Conservation (phyloP, 768 basidiomycete species). For the Lentinula sp. region DNA sequence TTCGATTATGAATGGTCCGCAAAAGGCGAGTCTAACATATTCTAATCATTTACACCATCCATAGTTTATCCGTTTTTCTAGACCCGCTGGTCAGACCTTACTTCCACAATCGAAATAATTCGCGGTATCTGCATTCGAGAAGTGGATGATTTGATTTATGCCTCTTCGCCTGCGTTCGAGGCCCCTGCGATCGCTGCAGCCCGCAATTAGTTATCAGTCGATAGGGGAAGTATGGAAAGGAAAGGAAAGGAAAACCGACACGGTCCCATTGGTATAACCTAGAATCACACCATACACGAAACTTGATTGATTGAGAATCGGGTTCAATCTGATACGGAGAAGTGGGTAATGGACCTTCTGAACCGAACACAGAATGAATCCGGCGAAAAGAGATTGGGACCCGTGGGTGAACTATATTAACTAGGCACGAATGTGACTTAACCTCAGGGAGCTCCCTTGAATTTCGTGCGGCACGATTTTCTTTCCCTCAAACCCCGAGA, state of each 20-base stretch:
- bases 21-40: neutral
- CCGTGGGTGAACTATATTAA: neutral
- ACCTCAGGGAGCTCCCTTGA: neutral
- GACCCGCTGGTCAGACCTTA: neutral
- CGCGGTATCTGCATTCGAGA: neutral
- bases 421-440: neutral
- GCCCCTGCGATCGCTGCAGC: neutral
- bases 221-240: neutral
- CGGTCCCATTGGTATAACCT: no score
- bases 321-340: neutral
- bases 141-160: neutral
- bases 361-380: neutral
- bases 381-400: neutral
- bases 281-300: neutral
- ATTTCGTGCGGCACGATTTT: neutral
- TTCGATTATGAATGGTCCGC: conserved; percentile 5
- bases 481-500: neutral
- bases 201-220: neutral
- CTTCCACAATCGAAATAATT: neutral
- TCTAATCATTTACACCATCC: no score
- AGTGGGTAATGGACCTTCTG: neutral
- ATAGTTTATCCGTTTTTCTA: neutral
- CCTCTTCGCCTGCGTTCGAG: neutral
- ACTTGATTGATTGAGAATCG: neutral
- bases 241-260: no score